These are phyloP conservation scores for Candida easanensis DNA, from an alignment of 805 yeast genomes.

Conservation along the genomic window DNA sequence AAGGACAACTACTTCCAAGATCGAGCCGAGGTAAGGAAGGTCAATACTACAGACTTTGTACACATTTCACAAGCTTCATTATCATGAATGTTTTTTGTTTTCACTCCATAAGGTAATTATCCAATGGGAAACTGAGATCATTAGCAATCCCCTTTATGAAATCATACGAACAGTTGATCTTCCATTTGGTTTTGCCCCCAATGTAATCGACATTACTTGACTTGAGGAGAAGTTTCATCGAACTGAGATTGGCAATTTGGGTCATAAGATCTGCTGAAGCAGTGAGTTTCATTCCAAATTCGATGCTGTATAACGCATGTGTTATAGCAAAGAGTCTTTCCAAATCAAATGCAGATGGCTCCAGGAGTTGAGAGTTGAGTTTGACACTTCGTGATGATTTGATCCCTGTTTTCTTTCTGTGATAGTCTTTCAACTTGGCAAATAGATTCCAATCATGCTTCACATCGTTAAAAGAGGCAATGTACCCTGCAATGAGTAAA, in stretches of 20 bases:
- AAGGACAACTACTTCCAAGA: conserved; percentile 43
- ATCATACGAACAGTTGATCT: conserved; percentile 69
- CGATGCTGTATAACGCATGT: conserved; percentile 59
- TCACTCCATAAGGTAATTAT: conserved; percentile 50
- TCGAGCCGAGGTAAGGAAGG: conserved; percentile 38
- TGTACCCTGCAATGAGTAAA: conserved; percentile 74
- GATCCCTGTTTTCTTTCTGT: conserved; percentile 34
- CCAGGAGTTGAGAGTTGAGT: conserved; percentile 56
- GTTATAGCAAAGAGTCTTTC: conserved; percentile 81
- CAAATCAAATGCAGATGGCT: conserved; percentile 72
- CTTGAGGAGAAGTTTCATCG: conserved; percentile 30
- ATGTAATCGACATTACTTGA: conserved; percentile 48
- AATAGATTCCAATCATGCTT: conserved; percentile 67
- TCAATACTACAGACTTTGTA: conserved; percentile 18
- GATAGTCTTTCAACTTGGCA: conserved; percentile 55
- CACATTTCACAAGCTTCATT: conserved; percentile 10
- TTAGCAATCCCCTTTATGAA: conserved; percentile 57
- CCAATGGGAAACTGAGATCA: conserved; percentile 64
- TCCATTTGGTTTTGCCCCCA: conserved; percentile 74
- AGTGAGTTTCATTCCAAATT: conserved; percentile 29
- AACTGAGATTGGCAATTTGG: conserved; percentile 33
- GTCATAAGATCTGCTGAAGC: conserved; percentile 36
- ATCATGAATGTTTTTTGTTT: neutral
- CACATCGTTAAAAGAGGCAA: conserved; percentile 76
- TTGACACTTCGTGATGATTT: conserved; percentile 40